Evolutionary conservation across 2,329 filamentous ascomycete genomes (phyloP).

Genomic region (Aspergillus hiratsukae): DNA sequence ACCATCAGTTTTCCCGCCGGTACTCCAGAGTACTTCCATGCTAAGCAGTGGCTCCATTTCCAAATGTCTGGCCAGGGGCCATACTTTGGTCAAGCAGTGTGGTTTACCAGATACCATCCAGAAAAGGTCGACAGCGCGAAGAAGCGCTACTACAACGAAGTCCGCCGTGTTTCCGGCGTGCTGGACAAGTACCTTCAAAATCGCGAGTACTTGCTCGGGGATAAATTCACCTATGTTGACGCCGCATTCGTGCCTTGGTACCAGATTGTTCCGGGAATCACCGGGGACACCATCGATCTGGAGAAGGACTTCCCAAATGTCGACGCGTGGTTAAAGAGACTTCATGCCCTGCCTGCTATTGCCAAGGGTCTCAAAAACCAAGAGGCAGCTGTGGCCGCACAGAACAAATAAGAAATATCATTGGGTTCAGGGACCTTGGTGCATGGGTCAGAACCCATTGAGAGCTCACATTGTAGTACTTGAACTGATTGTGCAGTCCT

Average conservation of each 20-base stretch:
- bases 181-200: slow-evolving; percentile 38
- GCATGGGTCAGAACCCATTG: too few relatives aligned
- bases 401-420: not conserved
- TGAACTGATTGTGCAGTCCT: not conserved
- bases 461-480: not conserved
- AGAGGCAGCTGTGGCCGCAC: not conserved
- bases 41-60: slow-evolving; percentile 45
- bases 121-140: slow-evolving; percentile 42
- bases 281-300: slow-evolving; percentile 18
- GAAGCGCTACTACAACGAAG: slow-evolving; percentile 44
- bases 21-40: slow-evolving; percentile 22
- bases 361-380: slow-evolving; percentile 16
- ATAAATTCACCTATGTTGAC: slow-evolving; percentile 42
- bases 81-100: slow-evolving; percentile 46
- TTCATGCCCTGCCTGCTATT: slow-evolving; percentile 24
- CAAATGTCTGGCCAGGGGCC: slow-evolving; percentile 46
- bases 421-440: not conserved
- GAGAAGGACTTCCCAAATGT: slow-evolving; percentile 27
- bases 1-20: slow-evolving; percentile 33
- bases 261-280: slow-evolving; percentile 3
- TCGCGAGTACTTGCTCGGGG: slow-evolving; percentile 40
- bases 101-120: slow-evolving; percentile 40
- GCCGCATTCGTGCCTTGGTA: slow-evolving; percentile 40
- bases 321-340: slow-evolving; percentile 26
- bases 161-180: slow-evolving; percentile 43